These are phyloP conservation scores for Trypanosoma lewisi DNA, from an alignment of 208 protist genomes.

Conservation along the genomic window DNA sequence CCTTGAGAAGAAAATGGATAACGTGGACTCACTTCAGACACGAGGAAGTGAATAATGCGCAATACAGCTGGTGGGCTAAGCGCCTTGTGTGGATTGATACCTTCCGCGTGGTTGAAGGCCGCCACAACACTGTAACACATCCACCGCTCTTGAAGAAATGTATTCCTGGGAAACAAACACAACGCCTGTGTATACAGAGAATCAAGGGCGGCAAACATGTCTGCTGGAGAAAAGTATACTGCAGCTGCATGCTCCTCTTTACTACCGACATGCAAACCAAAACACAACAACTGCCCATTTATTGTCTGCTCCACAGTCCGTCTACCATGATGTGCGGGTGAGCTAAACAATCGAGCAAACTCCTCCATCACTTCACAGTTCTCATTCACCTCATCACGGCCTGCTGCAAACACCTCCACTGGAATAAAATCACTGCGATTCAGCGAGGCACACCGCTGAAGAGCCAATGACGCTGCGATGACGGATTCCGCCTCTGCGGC, in stretches of 20 bases:
- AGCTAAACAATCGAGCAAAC: constrained; percentile 6
- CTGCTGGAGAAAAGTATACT: constrained; percentile 20
- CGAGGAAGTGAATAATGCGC: constrained; percentile 16
- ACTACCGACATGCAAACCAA: constrained; percentile 10
- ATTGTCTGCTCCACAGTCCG: constrained; percentile 16
- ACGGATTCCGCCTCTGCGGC: constrained; percentile 23
- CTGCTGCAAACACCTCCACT: not conserved
- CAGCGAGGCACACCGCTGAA: constrained; percentile 15
- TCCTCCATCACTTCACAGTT: constrained; percentile 6
- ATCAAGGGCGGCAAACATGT: constrained; percentile 18
- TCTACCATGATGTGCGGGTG: constrained; percentile 15
- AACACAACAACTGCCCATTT: constrained; percentile 22
- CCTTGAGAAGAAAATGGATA: constrained; percentile 19
- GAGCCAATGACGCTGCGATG: constrained; percentile 7
- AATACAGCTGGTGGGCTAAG: constrained; percentile 23
- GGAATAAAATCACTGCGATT: constrained; percentile 22
- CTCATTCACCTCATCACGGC: not conserved
- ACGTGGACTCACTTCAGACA: constrained; percentile 16
- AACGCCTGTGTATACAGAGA: constrained; percentile 22
- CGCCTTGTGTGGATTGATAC: not conserved
- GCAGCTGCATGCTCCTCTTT: not conserved
- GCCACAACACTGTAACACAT: constrained; percentile 19
- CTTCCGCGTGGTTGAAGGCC: constrained; percentile 7
- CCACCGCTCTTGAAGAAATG: constrained; percentile 32
- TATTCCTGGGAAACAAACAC: constrained; percentile 15